These are phyloP conservation scores for Podila minutissima DNA, from an alignment of 192 early-diverging fungal genomes.

Conservation along the genomic window DNA sequence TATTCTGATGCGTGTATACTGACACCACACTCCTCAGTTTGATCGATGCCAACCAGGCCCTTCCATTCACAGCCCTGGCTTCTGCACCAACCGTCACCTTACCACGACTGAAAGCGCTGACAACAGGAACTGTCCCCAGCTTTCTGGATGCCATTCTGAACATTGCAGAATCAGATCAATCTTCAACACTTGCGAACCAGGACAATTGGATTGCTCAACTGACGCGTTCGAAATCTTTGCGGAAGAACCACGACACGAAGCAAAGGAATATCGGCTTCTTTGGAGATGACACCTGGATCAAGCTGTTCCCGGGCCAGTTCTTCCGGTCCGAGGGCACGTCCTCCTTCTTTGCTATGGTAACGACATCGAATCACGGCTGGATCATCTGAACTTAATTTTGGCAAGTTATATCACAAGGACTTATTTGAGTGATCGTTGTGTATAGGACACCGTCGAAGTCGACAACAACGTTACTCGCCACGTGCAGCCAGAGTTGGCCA, in stretches of 20 bases:
- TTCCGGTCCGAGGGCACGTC: conserved; percentile 69
- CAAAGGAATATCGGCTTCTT: conserved; percentile 75
- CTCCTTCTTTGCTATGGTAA: conserved; percentile 75
- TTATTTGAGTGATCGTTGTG: conserved; percentile 21
- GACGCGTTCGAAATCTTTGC: conserved; percentile 30
- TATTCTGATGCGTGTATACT: conserved; percentile 17
- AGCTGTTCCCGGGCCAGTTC: conserved; percentile 81
- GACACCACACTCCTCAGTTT: conserved; percentile 59
- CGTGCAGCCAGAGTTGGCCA: conserved; percentile 63
- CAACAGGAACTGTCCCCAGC: conserved; percentile 80
- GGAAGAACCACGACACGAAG: conserved; percentile 25
- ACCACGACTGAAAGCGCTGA: conserved; percentile 83
- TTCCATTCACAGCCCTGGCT: conserved; percentile 63
- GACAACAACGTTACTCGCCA: conserved; percentile 79
- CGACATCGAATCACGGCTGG: background rate
- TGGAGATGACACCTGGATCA: conserved; percentile 97
- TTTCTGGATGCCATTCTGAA: conserved; percentile 86
- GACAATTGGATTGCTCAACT: conserved; percentile 82
- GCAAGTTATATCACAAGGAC: background rate
- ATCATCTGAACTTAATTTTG: background rate
- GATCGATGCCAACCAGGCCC: conserved; percentile 53
- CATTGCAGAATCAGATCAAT: conserved; percentile 81
- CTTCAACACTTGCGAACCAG: conserved; percentile 62
- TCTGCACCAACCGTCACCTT: conserved; percentile 83
- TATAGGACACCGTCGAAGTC: conserved; percentile 78